These are phyloP conservation scores for Helminthosporium solani DNA, from an alignment of 2,329 filamentous ascomycete genomes.

Conservation along the genomic window DNA sequence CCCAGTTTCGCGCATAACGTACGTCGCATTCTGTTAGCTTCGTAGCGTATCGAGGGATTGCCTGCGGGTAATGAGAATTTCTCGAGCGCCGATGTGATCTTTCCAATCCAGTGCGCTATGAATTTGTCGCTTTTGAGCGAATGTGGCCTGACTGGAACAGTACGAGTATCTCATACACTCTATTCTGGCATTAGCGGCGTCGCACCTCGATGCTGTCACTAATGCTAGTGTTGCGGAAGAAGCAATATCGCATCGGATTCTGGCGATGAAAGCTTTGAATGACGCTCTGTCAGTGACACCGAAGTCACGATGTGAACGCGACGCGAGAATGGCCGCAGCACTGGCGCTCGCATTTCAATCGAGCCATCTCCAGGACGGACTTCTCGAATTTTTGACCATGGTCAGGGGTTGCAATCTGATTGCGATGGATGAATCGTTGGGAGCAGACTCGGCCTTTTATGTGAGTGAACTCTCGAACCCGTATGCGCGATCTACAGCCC, in stretches of 20 bases:
- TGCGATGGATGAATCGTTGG: slow-evolving; percentile 25
- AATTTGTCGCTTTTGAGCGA: background rate
- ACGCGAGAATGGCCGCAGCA: slow-evolving; percentile 41
- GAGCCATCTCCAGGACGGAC: slow-evolving; percentile 40
- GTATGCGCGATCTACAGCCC: background rate
- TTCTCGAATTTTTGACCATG: slow-evolving; percentile 42
- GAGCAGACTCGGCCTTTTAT: slow-evolving; percentile 30
- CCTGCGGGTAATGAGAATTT: background rate
- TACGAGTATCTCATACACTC: slow-evolving; percentile 71
- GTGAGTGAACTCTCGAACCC: slow-evolving; percentile 14
- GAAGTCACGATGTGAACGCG: slow-evolving; percentile 32
- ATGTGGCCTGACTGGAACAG: slow-evolving; percentile 38
- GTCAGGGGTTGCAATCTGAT: slow-evolving; percentile 41
- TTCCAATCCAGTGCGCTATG: background rate
- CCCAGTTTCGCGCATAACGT: slow-evolving; percentile 67
- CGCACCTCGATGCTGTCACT: slow-evolving; percentile 58
- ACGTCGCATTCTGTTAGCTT: slow-evolving; percentile 26
- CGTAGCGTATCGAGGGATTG: slow-evolving; percentile 1
- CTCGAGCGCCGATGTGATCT: background rate
- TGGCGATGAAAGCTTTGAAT: slow-evolving; percentile 58
- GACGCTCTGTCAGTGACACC: slow-evolving; percentile 39
- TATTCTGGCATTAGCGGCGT: slow-evolving; percentile 67
- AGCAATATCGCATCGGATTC: slow-evolving; percentile 65
- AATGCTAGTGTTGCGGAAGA: slow-evolving; percentile 55
- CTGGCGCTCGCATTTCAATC: slow-evolving; percentile 42